A percentile compares a stretch with the other conserved stretches of the same genome.
Evolutionary conservation across 2,329 filamentous ascomycete species (phyloP).

Genomic region (Trichoderma gracile): DNA sequence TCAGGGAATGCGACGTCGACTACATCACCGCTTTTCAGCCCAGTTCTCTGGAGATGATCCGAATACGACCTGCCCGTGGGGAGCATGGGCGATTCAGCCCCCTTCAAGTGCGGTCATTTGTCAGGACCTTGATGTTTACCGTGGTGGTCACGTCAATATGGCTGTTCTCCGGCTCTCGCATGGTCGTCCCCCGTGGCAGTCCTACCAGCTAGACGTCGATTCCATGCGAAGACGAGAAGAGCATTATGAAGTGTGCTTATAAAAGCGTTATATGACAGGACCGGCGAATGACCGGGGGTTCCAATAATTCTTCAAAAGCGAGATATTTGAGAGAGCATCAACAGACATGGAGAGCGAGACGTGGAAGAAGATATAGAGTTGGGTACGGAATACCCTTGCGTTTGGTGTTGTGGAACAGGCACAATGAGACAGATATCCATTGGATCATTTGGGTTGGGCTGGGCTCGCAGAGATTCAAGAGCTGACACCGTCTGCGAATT

Average conservation of each 20-base stretch:
- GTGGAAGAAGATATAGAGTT: slow-evolving; percentile 7
- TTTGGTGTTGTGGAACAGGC: slow-evolving; percentile 23
- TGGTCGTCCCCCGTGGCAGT: slow-evolving; percentile 31
- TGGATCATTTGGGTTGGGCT: slow-evolving; percentile 31
- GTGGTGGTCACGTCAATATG: slow-evolving; percentile 47
- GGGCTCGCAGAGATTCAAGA: slow-evolving; percentile 53
- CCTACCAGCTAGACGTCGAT: slow-evolving; percentile 24
- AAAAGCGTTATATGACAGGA: not conserved
- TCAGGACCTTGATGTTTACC: slow-evolving; percentile 47
- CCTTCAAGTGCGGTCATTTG: slow-evolving; percentile 41
- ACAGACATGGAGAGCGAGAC: not conserved
- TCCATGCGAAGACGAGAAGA: not conserved
- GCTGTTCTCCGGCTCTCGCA: slow-evolving; percentile 42
- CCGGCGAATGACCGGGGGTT: no score
- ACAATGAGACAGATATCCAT: slow-evolving; percentile 5
- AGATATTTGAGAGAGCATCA: not conserved
- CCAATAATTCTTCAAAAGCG: not conserved
- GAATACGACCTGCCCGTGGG: not conserved
- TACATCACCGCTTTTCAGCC: slow-evolving; percentile 57
- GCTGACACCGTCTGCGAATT: slow-evolving; percentile 54
- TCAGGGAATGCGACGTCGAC: slow-evolving; percentile 59
- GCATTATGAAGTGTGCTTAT: not conserved
- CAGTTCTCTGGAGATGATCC: slow-evolving; percentile 37
- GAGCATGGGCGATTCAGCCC: slow-evolving; percentile 28
- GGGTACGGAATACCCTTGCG: not conserved